Conservation (phyloP, 768 basidiomycete species). For the Candolleomyces efflorescens region DNA sequence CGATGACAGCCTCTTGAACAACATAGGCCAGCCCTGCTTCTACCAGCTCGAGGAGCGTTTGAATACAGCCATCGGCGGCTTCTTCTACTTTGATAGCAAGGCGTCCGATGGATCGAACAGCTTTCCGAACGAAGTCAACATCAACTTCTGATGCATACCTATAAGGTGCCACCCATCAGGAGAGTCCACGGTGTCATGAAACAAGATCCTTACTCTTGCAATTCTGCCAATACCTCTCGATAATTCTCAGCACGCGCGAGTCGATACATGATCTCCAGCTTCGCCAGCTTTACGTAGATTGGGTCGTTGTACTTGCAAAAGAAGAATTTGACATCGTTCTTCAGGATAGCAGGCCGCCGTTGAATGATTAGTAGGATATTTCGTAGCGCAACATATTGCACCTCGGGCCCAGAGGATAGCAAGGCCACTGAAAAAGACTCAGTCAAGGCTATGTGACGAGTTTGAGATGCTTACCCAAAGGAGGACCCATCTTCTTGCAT, state of each 20-base stretch:
- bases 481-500: slow-evolving; percentile 98
- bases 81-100: slow-evolving; percentile 95
- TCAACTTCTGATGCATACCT: slow-evolving; percentile 99
- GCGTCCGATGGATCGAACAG: slow-evolving; percentile 94
- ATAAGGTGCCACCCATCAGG: background rate
- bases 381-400: slow-evolving; percentile 95
- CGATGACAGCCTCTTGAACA: slow-evolving; percentile 95
- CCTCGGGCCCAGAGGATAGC: slow-evolving; percentile 95
- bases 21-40: slow-evolving; percentile 95
- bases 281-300: slow-evolving; percentile 97
- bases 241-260: slow-evolving; percentile 94
- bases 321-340: slow-evolving; percentile 98
- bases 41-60: slow-evolving; percentile 79
- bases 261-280: slow-evolving; percentile 98
- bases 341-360: slow-evolving; percentile 84
- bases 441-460: background rate
- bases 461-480: slow-evolving; percentile 58
- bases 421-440: slow-evolving; percentile 64
- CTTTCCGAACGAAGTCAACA: slow-evolving; percentile 96
- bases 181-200: background rate
- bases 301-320: slow-evolving; percentile 99
- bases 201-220: slow-evolving; percentile 72
- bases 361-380: slow-evolving; percentile 98
- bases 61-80: slow-evolving; percentile 87
- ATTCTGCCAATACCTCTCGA: slow-evolving; percentile 85